Evolutionary conservation across 441 rosid genomes (phyloP).

Genomic region (Bruguiera hainesii): DNA sequence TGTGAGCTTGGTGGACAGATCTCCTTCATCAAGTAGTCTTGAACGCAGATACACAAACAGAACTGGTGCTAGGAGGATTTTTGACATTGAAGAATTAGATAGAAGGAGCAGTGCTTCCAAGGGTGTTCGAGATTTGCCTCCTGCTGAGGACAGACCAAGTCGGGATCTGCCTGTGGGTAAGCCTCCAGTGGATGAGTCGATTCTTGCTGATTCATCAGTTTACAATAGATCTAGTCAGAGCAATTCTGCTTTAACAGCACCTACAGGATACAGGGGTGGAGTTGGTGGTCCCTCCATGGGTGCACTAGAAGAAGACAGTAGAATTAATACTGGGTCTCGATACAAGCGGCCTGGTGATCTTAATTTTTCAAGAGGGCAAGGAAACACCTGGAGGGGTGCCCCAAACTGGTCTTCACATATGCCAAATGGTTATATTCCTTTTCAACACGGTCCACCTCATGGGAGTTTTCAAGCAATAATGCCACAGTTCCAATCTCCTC

Average conservation of each 20-base stretch:
- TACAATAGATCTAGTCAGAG: conserved; percentile 53
- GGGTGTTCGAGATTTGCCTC: conserved; percentile 52
- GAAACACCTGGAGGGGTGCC: conserved; percentile 88
- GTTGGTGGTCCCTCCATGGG: conserved; percentile 63
- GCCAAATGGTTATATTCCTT: conserved; percentile 87
- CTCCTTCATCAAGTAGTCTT: conserved; percentile 73
- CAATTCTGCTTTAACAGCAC: conserved; percentile 55
- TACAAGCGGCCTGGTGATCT: conserved; percentile 68
- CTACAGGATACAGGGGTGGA: conserved; percentile 65
- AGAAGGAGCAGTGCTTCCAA: conserved; percentile 50
- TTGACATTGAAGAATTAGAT: conserved; percentile 73
- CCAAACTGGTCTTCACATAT: conserved; percentile 81
- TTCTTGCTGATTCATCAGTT: conserved; percentile 56
- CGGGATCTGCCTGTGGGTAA: conserved; percentile 53
- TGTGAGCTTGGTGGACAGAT: conserved; percentile 59
- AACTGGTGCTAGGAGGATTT: conserved; percentile 55
- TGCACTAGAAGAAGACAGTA: conserved; percentile 62
- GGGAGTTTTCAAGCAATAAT: conserved; percentile 78
- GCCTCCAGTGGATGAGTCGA: conserved; percentile 53
- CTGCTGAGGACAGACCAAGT: conserved; percentile 50
- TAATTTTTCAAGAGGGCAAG: conserved; percentile 70
- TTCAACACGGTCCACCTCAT: conserved; percentile 86
- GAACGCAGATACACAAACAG: conserved; percentile 72
- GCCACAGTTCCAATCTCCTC: conserved; percentile 77
- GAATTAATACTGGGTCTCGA: conserved; percentile 46